A percentile compares a stretch with the other conserved stretches of the same genome.
Evolutionary conservation across 805 yeast species (phyloP).

Genomic region (Torulaspora indica): DNA sequence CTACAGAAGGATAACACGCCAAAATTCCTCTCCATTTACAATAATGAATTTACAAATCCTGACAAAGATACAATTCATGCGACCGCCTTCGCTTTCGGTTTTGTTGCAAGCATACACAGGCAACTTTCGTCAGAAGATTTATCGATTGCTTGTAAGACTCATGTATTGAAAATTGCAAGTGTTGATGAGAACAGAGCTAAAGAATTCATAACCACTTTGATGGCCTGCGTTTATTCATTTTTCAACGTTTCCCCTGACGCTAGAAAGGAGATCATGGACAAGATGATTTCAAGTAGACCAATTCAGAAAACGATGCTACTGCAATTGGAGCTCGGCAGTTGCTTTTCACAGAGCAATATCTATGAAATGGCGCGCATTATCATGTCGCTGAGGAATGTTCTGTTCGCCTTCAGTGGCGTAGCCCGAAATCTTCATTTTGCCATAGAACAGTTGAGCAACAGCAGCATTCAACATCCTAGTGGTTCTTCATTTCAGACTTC

Average conservation of each 20-base stretch:
- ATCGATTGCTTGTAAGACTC: conserved; percentile 34
- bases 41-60: conserved; percentile 16
- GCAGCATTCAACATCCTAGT: conserved; percentile 42
- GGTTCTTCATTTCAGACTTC: conserved; percentile 46
- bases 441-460: conserved; percentile 34
- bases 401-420: conserved; percentile 36
- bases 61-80: conserved; percentile 27
- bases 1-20: conserved; percentile 17
- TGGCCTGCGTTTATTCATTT: conserved; percentile 31
- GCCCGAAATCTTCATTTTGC: conserved; percentile 36
- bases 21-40: conserved; percentile 19
- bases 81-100: conserved; percentile 35
- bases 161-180: conserved; percentile 22
- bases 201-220: conserved; percentile 26
- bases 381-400: conserved; percentile 31
- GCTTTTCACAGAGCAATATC: conserved; percentile 26
- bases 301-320: conserved; percentile 35
- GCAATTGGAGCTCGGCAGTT: conserved; percentile 34
- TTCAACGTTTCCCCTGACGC: conserved; percentile 37
- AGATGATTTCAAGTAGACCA: conserved; percentile 35
- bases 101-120: conserved; percentile 35
- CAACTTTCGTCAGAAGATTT: conserved; percentile 36
- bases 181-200: conserved; percentile 26
- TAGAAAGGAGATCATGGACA: conserved; percentile 35
- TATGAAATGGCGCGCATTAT: conserved; percentile 34